Base-by-base conservation (phyloP, 2,329 filamentous ascomycete genomes). In the Myrmaecium sp. region DNA sequence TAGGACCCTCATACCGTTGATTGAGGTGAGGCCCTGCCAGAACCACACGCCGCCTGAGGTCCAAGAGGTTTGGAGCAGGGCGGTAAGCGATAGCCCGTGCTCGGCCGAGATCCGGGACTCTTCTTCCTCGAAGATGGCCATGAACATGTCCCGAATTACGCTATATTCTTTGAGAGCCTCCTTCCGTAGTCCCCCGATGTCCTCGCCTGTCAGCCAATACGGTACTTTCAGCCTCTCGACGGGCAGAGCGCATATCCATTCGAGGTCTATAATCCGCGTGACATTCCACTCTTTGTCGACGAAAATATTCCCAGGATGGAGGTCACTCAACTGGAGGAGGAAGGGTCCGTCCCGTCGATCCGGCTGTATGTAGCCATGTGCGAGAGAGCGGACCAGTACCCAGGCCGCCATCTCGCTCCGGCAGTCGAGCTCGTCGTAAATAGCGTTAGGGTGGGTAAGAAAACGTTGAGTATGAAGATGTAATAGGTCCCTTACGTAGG, bases 251-350 rank as follows among this genome's bases (percentile, higher is more conserved):
- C 40, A 52, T 12, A 49, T 34, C 47, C 44, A 54, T 34, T 53
- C 48, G 12, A 47, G 38, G 30, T 54, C 47, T 10, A 54, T 43
- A 1, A 52, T 18, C 22, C 36, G 36, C 6, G 36, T 47, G 16
- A 54, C 36, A 25, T 54, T 49, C 47, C 46, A 51, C 14, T 51
- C 25, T 14, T 48, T 26, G 29, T 54, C 46, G 7, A 53, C 44
- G 15, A 54, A 40, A 15, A 55, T 43, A 24, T 54, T 54, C 19
- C 46, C 44, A 13, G 24, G 30, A 33, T 52, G 39, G 10, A 53
- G 30, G 28, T 54, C 45, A 12, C 44, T 48, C 20, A 53, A 25
- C 18, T 33, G 26, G 14, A 47, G 39, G 28, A 36, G 11, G 25
- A 42, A 50, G 6, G 43, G 44, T 2, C 45, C 41, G 27, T 41